Evolutionary conservation across 2,329 filamentous ascomycete species (phyloP), one percentile per base, ranked within the genome.

Genomic region (Pseudocercospora pini-densiflorae): DNA sequence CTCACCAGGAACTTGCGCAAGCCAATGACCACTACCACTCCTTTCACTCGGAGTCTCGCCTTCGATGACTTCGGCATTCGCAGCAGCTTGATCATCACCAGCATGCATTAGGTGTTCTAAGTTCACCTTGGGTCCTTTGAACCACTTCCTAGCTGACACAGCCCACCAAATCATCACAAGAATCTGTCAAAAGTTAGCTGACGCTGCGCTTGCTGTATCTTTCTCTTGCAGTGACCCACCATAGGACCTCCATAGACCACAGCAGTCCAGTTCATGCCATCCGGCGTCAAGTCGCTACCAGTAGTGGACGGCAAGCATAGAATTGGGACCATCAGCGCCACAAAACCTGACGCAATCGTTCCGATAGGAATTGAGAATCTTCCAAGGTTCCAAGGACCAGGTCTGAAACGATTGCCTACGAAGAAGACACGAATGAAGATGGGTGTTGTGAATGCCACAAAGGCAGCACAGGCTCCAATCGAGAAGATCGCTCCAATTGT

Each of bases 41-140:
- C 57, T 51, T 12, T 70, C 67, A n/a, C 27, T 49, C 9, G 59
- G 59, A 21, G 51, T 33, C 59, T 71, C 67, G 27, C 70, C 70
- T 29, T 71, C 65, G 23, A 72, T 63, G 12, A 71, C 63, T 14
- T 63, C 62, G 12, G 49, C 49, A 21, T 29, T 21, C 3, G 43
- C 33, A 27, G 19, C 47, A 14, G 24, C 36, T 16, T 19, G 63
- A 19, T 53, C 40, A n/a, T 58, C 65, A 21, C 45, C 23, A 21
- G n/a, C 49, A 57, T 65, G 63, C 63, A 65, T 68, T 7, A 65
- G 36, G 47, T 68, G 65, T 29, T 65, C 65, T 27, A 91, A 80
- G 72, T 91, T 91, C 67, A 91, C 86, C 79, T 88, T 90, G 0
- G 89, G 89, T 0, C 89, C 89, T 72, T 87, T 89, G 78, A 91